Conservation (phyloP, 2,329 filamentous ascomycete species). For the Celoporthe dispersa region DNA sequence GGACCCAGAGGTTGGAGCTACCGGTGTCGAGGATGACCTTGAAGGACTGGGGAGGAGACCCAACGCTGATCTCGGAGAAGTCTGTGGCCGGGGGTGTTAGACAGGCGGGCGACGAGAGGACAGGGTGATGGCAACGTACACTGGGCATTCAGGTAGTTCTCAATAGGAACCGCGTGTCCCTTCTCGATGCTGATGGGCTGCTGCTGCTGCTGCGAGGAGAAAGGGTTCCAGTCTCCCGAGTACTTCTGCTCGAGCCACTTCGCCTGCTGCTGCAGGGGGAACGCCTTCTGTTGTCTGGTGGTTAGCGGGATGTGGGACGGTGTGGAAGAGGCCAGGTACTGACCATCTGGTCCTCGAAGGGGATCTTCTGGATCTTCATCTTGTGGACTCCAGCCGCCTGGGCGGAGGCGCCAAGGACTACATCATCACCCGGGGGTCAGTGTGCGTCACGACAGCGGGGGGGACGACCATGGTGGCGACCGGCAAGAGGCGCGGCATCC, state of each 20-base stretch:
- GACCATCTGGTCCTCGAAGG: conserved; percentile 90
- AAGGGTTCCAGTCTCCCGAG: conserved; percentile 62
- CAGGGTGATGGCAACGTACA: conserved; percentile 65
- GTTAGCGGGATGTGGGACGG: conserved; percentile 21
- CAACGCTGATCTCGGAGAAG: conserved; percentile 95
- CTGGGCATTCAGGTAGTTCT: conserved; percentile 98
- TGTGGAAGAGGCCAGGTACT: conserved; percentile 41
- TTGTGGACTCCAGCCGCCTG: conserved; percentile 83
- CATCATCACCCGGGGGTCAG: conserved; percentile 22
- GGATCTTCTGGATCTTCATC: conserved; percentile 97
- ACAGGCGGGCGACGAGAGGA: not conserved
- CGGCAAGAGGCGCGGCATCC: not conserved
- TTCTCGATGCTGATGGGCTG: conserved; percentile 24
- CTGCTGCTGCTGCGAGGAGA: conserved; percentile 25
- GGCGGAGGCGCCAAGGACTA: conserved; percentile 62
- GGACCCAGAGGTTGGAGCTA: conserved; percentile 99
- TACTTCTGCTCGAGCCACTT: conserved; percentile 93
- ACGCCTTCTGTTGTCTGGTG: conserved; percentile 63
- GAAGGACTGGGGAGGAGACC: conserved; percentile 90
- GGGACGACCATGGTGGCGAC: not conserved
- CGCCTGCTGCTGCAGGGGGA: conserved; percentile 81
- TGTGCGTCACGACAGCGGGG: conserved; percentile 70
- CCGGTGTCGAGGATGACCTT: conserved; percentile 99
- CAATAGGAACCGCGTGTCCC: conserved; percentile 83
- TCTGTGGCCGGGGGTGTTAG: conserved; percentile 57